phyloP scores from a whole-genome alignment of 352 stramenopile species.

The Phytophthora pluvialis region DNA sequence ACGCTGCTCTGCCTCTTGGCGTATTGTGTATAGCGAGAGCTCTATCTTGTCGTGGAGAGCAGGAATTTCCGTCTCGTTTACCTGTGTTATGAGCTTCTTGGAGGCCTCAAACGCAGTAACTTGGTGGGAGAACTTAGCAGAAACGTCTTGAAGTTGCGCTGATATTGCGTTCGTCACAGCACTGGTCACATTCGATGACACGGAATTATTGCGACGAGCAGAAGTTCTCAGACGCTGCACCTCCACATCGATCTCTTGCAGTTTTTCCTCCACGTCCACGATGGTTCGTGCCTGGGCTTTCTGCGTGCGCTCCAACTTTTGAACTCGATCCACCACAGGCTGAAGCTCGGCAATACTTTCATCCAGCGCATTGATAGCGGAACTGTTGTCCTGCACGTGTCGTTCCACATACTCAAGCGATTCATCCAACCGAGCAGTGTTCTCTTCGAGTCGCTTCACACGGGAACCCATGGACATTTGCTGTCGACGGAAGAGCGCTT shows the following conservation, averaged over 20 bases:
- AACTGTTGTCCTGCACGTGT: constrained; percentile 44
- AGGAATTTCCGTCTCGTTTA: constrained; percentile 52
- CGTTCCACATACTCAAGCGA: constrained; percentile 55
- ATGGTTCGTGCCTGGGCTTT: constrained; percentile 51
- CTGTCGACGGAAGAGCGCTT: constrained; percentile 59
- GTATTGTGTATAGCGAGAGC: constrained; percentile 47
- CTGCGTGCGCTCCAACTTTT: constrained; percentile 50
- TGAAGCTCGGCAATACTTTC: constrained; percentile 47
- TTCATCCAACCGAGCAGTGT: constrained; percentile 51
- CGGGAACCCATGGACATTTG: constrained; percentile 72
- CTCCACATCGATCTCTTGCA: constrained; percentile 61
- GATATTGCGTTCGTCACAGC: constrained; percentile 36
- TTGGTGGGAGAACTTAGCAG: constrained; percentile 37
- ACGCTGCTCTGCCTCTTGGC: constrained; percentile 52
- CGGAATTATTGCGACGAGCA: constrained; percentile 44
- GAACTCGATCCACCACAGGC: constrained; percentile 43
- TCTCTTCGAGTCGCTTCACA: constrained; percentile 67
- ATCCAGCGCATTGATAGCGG: constrained; percentile 45
- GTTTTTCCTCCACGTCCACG: constrained; percentile 62
- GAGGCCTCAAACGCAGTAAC: constrained; percentile 33
- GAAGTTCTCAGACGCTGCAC: constrained; percentile 54
- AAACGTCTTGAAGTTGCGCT: constrained; percentile 51
- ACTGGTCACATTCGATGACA: constrained; percentile 28
- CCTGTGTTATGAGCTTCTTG: constrained; percentile 35
- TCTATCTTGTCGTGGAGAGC: constrained; percentile 47